Conservation (phyloP, 345 rosid genomes). For the Diplotaxis tenuifolia region DNA sequence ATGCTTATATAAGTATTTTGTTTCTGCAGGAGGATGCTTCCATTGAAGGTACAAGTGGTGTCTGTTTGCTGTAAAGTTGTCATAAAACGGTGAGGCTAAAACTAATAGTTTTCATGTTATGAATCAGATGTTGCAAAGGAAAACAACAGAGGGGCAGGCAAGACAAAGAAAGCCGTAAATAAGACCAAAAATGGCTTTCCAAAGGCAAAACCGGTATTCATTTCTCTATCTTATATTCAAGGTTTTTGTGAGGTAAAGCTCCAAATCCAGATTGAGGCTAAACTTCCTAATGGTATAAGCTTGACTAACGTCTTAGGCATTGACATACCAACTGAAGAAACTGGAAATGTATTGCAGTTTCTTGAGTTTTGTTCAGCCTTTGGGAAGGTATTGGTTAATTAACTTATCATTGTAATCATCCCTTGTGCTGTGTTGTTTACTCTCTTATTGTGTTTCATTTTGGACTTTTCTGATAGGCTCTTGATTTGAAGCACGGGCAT, state of each 20-base stretch:
- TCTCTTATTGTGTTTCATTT: neutral
- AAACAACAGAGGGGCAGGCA: neutral
- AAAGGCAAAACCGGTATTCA: neutral
- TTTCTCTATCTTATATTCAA: neutral
- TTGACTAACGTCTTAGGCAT: slow-evolving; percentile 53
- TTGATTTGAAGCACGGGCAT: slow-evolving; percentile 67
- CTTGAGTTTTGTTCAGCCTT: slow-evolving; percentile 79
- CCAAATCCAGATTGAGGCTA: slow-evolving; percentile 30
- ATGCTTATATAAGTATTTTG: neutral
- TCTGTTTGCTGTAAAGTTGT: neutral
- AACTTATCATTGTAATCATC: neutral
- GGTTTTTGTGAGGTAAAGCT: neutral
- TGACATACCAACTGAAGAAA: slow-evolving; percentile 52
- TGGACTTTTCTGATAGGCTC: slow-evolving; percentile 45
- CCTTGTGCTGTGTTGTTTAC: neutral
- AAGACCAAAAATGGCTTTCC: neutral
- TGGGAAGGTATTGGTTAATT: slow-evolving; percentile 48
- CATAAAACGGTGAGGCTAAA: neutral
- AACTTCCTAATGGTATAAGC: slow-evolving; percentile 51
- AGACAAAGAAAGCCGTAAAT: neutral
- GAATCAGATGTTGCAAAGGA: slow-evolving; percentile 11
- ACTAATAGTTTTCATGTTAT: neutral
- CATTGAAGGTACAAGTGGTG: neutral
- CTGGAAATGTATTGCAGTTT: slow-evolving; percentile 70
- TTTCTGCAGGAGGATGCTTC: neutral